Evolutionary conservation across 768 basidiomycete species (phyloP).

Genomic region (Lanmaoa rubissima): DNA sequence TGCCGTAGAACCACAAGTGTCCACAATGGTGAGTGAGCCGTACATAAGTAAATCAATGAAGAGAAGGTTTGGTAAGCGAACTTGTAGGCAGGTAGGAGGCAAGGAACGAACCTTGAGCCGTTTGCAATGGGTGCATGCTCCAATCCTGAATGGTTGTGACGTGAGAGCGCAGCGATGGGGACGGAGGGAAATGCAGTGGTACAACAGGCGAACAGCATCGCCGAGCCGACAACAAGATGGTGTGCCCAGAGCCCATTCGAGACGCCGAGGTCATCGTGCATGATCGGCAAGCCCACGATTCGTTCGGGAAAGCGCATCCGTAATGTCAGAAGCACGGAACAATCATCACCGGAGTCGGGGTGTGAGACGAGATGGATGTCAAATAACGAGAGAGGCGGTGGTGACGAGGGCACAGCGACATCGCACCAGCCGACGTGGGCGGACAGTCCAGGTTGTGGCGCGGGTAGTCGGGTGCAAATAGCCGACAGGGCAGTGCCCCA

Average conservation of each 20-base stretch:
- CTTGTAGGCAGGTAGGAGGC: neutral
- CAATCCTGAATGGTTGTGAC: constrained; percentile 48
- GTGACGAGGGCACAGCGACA: neutral
- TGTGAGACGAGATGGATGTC: neutral
- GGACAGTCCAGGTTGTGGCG: neutral
- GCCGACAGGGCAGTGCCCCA: constrained; percentile 16
- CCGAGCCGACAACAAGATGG: constrained; percentile 13
- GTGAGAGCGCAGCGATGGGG: constrained; percentile 5
- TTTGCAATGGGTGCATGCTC: constrained; percentile 85
- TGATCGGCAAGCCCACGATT: constrained; percentile 5
- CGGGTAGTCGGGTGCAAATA: constrained; percentile 2
- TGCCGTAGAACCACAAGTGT: constrained; percentile 12
- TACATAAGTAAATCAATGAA: constrained; percentile 15
- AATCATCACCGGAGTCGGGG: constrained; percentile 1
- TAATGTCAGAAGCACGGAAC: neutral
- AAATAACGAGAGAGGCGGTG: constrained; percentile 5
- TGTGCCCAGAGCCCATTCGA: neutral
- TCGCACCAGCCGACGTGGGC: constrained; percentile 6
- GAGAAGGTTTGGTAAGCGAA: constrained; percentile 22
- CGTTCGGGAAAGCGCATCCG: neutral
- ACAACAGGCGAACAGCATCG: constrained; percentile 9
- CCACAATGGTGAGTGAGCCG: constrained; percentile 2
- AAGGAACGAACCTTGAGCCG: constrained; percentile 69
- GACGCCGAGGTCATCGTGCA: neutral
- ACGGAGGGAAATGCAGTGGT: constrained; percentile 1